Evolutionary conservation across 768 basidiomycete species (phyloP).

Genomic region (Calocera viscosa): DNA sequence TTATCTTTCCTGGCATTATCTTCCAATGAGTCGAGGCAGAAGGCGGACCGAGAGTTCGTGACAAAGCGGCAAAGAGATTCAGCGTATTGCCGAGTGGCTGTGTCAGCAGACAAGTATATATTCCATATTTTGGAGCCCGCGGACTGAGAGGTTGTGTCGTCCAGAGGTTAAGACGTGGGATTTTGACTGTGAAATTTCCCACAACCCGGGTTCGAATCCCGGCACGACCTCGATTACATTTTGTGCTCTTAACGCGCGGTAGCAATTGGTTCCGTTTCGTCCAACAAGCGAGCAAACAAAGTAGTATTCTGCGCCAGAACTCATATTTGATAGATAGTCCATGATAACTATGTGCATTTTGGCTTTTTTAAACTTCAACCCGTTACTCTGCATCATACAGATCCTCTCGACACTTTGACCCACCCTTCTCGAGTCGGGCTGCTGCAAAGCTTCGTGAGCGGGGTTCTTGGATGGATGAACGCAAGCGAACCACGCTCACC

Average conservation of each 20-base stretch:
- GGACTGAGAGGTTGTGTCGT: neutral
- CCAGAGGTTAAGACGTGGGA: conserved; percentile 9
- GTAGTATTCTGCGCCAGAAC: no score
- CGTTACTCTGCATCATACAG: neutral
- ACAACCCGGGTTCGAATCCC: conserved; percentile 9
- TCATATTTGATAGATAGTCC: no score
- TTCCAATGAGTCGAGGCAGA: neutral
- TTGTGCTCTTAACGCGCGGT: neutral
- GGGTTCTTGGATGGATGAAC: neutral
- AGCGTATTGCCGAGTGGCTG: neutral
- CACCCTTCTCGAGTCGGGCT: neutral
- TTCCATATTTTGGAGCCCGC: neutral
- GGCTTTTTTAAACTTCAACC: neutral
- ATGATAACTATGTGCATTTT: neutral
- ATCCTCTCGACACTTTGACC: neutral
- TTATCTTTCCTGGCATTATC: conserved; percentile 28
- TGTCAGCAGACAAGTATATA: neutral
- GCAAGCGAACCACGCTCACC: neutral
- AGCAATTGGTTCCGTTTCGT: no score
- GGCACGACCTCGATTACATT: neutral
- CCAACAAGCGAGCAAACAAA: no score
- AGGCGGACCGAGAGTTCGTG: no score
- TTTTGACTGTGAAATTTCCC: neutral
- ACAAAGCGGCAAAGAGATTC: no score
- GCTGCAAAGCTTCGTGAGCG: neutral